Evolutionary conservation across 805 yeast genomes (phyloP), one percentile per base, ranked within the genome.

Genomic region (Candida xyloterini): DNA sequence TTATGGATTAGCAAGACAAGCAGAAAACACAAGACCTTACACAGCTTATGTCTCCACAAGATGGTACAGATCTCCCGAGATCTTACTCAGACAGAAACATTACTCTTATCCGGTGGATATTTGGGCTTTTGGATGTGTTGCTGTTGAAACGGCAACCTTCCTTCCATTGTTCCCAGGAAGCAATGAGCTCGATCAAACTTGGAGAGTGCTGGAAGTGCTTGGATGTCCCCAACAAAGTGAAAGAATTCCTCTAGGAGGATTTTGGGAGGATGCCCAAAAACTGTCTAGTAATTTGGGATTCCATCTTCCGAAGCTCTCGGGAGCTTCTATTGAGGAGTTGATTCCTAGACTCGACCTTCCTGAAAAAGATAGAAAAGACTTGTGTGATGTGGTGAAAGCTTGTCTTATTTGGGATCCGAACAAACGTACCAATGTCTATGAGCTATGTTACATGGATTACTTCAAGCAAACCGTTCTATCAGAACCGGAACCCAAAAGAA

Each of bases 31-130:
- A 20, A 70, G 68, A 42, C 77, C 78, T 1, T 84, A 76, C 53
- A 85, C 95, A 0, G 79, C 83, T 2, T 85, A 85, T 50, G 87
- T 85, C 6, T 79, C 91, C 0, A 85, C 95, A 0, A 73, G 95
- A 53, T 85, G 95, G 95, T 85, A 85, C 54, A 68, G 95, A 47
- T 77, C 91, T 0, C 95, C 95, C 0, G 95, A 85, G 57, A 82
- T 85, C 15, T 66, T 85, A 32, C 64, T 85, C 42, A 71, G 91
- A 49, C 79, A 75, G 47, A 72, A 71, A 5, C 66, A 61, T 51
- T 82, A 85, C 54, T 75, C 87, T 0, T 74, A 64, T 45, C 88
- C 93, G 2, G 74, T 83, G 26, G 95, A 85, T 64, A 74, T 85
- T 24, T 85, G 95, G 95, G 91, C 95, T 0, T 85, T 84, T 67